Percentiles rank a stretch among this genome's conserved stretches.
phyloP scores from a whole-genome alignment of 2,329 filamentous ascomycete genomes.

The Taxawa tesnikishii region DNA sequence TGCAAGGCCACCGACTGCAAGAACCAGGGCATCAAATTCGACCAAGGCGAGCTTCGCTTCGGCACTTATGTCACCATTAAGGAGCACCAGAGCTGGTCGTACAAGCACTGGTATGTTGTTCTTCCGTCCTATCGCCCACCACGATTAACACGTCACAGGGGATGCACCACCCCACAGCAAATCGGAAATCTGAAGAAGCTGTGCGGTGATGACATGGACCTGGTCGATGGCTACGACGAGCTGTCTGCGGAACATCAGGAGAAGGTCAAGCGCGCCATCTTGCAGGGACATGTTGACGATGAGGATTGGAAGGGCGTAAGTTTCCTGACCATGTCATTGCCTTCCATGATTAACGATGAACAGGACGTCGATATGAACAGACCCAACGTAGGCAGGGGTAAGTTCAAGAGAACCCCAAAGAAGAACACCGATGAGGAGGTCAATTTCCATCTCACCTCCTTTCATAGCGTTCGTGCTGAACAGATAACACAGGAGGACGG shows the following conservation, averaged over 20 bases:
- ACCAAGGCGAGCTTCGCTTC: slow-evolving; percentile 67
- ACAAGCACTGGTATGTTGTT: slow-evolving; percentile 69
- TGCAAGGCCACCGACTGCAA: slow-evolving; percentile 69
- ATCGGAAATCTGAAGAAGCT: slow-evolving; percentile 52
- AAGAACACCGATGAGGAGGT: slow-evolving; percentile 21
- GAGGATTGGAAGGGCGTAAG: slow-evolving; percentile 84
- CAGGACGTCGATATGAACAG: slow-evolving; percentile 67
- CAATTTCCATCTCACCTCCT: slow-evolving; percentile 1
- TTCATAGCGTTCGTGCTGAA: slow-evolving; percentile 6
- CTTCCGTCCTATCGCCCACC: not conserved
- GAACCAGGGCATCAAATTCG: slow-evolving; percentile 54
- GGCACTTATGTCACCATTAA: slow-evolving; percentile 57
- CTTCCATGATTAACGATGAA: slow-evolving; percentile 9
- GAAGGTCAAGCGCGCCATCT: slow-evolving; percentile 61
- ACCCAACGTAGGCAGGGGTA: slow-evolving; percentile 39
- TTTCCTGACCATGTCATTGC: slow-evolving; percentile 12
- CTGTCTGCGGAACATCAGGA: slow-evolving; percentile 54
- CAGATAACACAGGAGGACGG: slow-evolving; percentile 12
- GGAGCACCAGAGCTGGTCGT: slow-evolving; percentile 54
- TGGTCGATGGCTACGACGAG: slow-evolving; percentile 73
- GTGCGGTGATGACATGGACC: slow-evolving; percentile 47
- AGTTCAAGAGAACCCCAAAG: slow-evolving; percentile 43
- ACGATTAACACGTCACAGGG: slow-evolving; percentile 44
- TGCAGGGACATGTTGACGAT: slow-evolving; percentile 68
- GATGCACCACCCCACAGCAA: slow-evolving; percentile 71